Percentiles rank a stretch among this genome's conserved stretches.
phyloP scores from a whole-genome alignment of 2,329 filamentous ascomycete genomes.

The Zasmidium citrigriseum region DNA sequence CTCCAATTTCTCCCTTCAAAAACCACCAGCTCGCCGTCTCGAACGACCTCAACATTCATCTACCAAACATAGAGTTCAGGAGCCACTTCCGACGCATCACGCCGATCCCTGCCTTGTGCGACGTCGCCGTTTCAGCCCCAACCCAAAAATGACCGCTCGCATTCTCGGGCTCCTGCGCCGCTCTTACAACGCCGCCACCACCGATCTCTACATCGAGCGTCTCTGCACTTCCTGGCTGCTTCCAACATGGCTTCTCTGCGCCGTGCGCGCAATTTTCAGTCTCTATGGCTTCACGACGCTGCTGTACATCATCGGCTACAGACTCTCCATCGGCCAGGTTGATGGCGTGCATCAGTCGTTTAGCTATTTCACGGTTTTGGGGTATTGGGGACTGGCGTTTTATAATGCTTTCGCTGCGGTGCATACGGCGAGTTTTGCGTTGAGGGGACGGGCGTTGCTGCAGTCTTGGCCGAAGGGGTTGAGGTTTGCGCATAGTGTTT shows the following conservation, averaged over 20 bases:
- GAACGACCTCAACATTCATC: not conserved
- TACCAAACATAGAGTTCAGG: not conserved
- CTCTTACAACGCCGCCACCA: slow-evolving; percentile 17
- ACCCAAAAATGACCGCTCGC: slow-evolving; percentile 1
- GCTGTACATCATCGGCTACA: slow-evolving; percentile 69
- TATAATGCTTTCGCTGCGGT: slow-evolving; percentile 69
- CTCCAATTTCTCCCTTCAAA: not conserved
- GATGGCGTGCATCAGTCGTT: slow-evolving; percentile 59
- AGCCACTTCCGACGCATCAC: not conserved
- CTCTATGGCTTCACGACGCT: slow-evolving; percentile 71
- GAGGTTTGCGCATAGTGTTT: slow-evolving; percentile 42
- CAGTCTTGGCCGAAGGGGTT: slow-evolving; percentile 39
- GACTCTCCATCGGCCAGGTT: slow-evolving; percentile 57
- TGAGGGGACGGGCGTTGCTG: slow-evolving; percentile 39
- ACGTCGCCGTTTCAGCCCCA: not conserved
- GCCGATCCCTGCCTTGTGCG: not conserved
- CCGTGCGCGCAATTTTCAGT: slow-evolving; percentile 51
- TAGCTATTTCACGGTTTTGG: slow-evolving; percentile 80
- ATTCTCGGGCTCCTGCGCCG: not conserved
- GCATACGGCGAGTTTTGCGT: slow-evolving; percentile 68
- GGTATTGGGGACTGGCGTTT: slow-evolving; percentile 80
- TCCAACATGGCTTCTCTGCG: slow-evolving; percentile 63
- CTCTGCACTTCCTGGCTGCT: slow-evolving; percentile 82
- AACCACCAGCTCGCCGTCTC: not conserved
- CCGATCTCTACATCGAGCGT: slow-evolving; percentile 39